Evolutionary conservation across 1,284 basidiomycete genomes (phyloP), one percentile per base, ranked within the genome.

Genomic region (Tilletia horrida): DNA sequence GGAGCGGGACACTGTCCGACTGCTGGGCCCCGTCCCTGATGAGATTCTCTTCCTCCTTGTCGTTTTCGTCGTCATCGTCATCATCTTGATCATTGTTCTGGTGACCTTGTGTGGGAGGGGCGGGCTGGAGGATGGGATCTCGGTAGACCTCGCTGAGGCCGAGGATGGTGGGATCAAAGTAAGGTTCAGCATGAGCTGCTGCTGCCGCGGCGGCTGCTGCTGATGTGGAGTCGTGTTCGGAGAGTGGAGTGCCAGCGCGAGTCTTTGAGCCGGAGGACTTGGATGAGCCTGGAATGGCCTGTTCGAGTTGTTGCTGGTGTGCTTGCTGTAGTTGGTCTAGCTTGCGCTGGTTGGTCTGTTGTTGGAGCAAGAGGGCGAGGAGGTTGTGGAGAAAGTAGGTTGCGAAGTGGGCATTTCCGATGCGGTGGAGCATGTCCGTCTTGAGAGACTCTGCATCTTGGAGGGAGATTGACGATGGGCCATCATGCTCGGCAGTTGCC

Each of bases 351-450:
- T 25, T 13, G 16, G 55, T 59, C 31, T 59, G 55, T 9, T 59
- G 27, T 29, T 59, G 55, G n/a, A 59, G 55, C 29, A 59, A 40
- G 55, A 59, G 55, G 13, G 55, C 55, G 55, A 59, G 27, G 55
- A 59, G 55, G 55, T 59, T 59, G 29, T 59, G 55, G 55, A 40
- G 29, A n/a, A 59, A 59, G 55, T 59, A 59, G 27, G 55, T 59
- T 59, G 55, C 55, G 31, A 35, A 59, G 16, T 59, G 55, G 14
- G 55, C 55, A 27, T 59, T 59, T 13, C 55, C 55, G 55, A 59
- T 59, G 55, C 55, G 55, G 9, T 59, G 27, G 1, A 59, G 55
- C 55, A 59, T 59, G 29, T 25, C 23, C 13, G 25, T 21, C 55
- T 59, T 59, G 27, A 59, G 9, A 29, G 55, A 13, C 27, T 59